Percentiles rank a stretch among this genome's conserved stretches.
Conservation (phyloP, 2,329 filamentous ascomycete genomes). For the Xylaria polymorpha region DNA sequence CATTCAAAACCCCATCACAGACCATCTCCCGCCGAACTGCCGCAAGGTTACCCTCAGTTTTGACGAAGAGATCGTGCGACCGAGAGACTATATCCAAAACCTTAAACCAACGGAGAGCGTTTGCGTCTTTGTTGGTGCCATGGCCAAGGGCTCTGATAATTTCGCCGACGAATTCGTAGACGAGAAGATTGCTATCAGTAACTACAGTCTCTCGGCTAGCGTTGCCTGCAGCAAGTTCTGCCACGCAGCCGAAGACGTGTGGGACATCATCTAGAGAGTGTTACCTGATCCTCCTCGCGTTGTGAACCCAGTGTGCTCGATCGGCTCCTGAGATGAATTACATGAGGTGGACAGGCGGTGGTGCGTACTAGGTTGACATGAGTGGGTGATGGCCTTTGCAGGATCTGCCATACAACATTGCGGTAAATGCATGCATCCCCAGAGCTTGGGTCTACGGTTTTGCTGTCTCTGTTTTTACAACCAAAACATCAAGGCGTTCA, state of each 20-base stretch:
- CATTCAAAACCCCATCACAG: conserved; percentile 97
- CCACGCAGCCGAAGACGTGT: conserved; percentile 95
- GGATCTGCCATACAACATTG: conserved; percentile 79
- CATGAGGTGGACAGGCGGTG: conserved; percentile 45
- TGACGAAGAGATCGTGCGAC: conserved; percentile 86
- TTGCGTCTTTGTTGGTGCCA: conserved; percentile 96
- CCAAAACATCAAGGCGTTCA: conserved; percentile 84
- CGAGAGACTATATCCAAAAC: conserved; percentile 87
- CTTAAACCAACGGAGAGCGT: conserved; percentile 88
- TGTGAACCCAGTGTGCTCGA: conserved; percentile 6
- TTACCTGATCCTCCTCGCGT: conserved; percentile 11
- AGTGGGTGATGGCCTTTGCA: conserved; percentile 50
- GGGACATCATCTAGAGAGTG: conserved; percentile 79
- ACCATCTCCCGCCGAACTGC: conserved; percentile 96
- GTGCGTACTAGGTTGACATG: conserved; percentile 48
- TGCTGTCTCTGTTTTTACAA: conserved; percentile 86
- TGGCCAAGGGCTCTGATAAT: conserved; percentile 96
- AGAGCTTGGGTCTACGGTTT: conserved; percentile 73
- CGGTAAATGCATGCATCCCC: conserved; percentile 61
- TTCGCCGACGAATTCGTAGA: conserved; percentile 96
- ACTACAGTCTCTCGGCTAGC: conserved; percentile 95
- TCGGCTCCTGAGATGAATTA: conserved; percentile 18
- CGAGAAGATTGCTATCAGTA: conserved; percentile 98
- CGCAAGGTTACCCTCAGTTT: conserved; percentile 97
- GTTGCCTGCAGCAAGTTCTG: conserved; percentile 99